Conservation (phyloP, 345 rosid species). For the Camelina laxa region DNA sequence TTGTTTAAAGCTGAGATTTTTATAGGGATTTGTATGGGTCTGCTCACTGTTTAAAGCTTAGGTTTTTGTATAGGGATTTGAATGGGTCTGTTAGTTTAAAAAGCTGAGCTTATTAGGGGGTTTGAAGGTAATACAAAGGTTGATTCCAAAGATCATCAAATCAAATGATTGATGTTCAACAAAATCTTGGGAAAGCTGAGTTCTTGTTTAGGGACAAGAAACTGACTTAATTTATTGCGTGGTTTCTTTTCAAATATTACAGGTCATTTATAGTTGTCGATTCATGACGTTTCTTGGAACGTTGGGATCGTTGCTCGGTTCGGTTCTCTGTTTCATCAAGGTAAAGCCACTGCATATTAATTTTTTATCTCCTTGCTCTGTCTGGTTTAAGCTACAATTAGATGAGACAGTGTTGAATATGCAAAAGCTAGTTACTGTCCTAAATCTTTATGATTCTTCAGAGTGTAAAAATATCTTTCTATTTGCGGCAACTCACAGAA, state of each 20-base stretch:
- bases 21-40: not conserved
- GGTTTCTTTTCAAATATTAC: not conserved
- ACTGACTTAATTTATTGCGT: not conserved
- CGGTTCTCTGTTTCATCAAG: slow-evolving; percentile 81
- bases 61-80: not conserved
- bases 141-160: not conserved
- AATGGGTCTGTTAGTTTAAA: not conserved
- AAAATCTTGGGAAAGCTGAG: not conserved
- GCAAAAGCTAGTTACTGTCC: not conserved
- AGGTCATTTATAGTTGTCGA: slow-evolving; percentile 74
- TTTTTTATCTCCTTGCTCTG: not conserved
- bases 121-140: not conserved
- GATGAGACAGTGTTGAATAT: not conserved
- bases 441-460: not conserved
- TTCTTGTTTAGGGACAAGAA: too few relatives aligned
- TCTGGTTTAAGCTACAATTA: not conserved
- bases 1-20: slow-evolving; percentile 1
- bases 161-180: not conserved
- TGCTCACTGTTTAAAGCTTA: not conserved
- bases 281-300: slow-evolving; percentile 79
- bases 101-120: not conserved
- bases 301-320: slow-evolving; percentile 74
- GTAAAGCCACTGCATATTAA: slow-evolving; percentile 39
- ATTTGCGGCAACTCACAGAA: slow-evolving; percentile 1
- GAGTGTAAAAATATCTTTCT: not conserved